Evolutionary conservation across 371 early-diverging fungal genomes (phyloP), one percentile per base, ranked within the genome.

Genomic region (Actinomucor elegans): DNA sequence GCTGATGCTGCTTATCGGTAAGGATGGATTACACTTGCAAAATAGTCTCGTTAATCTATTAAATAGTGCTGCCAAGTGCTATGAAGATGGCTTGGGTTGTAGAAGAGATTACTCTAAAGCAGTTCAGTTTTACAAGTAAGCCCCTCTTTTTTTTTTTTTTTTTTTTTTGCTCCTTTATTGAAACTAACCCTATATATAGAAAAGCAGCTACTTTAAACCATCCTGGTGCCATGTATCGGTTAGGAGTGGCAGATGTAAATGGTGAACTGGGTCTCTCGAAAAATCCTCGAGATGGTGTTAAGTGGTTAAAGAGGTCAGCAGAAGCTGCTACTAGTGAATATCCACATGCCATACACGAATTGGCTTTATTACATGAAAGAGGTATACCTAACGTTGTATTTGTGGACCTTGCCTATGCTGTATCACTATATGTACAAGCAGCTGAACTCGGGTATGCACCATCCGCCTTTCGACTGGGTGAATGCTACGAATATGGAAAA

Each of bases 271-370:
- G 87, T 5, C 55, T 85, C 29, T 60, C 76, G 18, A 68, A 71
- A 27, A 86, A 83, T 32, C 72, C 81, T 26, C 83, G 89, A 43
- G 89, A 92, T 70, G 91, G 87, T 23, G 83, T 88, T 45, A 90
- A 86, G 58, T 91, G 91, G 93, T 77, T 90, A 52, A 88, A 87
- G 61, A 73, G 89, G 50, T 78, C 91, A 2, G 83, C 86, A 8
- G 87, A 88, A 52, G 87, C 87, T 31, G 89, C 90, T 2, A 87
- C 81, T 20, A 67, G 74, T 20, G 80, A 86, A 55, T 90, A 88
- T 62, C 91, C 91, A 5, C 88, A 90, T 64, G 91, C 90, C 10
- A 74, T 90, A 24, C 89, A 91, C 59, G 91, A 91, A 69, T 72
- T 89, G 6, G 89, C 88, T 5, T 67, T 83, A 44, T 57, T 90